phyloP scores from a whole-genome alignment of 306 rosid species.

The Cyamopsis tetragonoloba region DNA sequence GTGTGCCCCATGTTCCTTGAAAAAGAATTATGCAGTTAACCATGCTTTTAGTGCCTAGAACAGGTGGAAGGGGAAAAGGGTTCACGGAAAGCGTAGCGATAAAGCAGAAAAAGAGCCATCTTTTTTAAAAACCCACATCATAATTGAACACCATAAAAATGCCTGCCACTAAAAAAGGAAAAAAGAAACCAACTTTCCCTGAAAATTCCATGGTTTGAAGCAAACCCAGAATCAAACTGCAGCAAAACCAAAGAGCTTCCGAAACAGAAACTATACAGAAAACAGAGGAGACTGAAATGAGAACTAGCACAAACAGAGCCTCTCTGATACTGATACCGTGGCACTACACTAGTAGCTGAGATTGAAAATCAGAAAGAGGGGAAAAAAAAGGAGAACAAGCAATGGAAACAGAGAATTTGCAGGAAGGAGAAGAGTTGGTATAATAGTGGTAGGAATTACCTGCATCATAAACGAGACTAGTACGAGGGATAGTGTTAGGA shows the following conservation, averaged over 20 bases:
- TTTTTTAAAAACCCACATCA: constrained; percentile 26
- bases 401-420: too few species aligned
- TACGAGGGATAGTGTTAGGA: constrained; percentile 81
- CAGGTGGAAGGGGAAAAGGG: constrained; percentile 16
- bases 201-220: constrained; percentile 11
- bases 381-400: not conserved
- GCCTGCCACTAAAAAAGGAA: not conserved
- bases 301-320: too few species aligned
- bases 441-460: constrained; percentile 40
- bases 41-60: not conserved
- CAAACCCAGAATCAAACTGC: constrained; percentile 21
- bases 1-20: constrained; percentile 4
- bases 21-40: constrained; percentile 18
- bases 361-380: not conserved
- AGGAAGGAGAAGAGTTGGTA: not conserved
- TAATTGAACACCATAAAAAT: constrained; percentile 30
- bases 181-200: not conserved
- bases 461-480: constrained; percentile 89
- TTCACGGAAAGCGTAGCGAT: constrained; percentile 19
- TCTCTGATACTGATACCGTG: constrained; percentile 1
- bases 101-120: constrained; percentile 28
- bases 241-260: not conserved
- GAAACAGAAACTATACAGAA: not conserved
- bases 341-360: not conserved
- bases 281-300: constrained; percentile 16